Base-by-base conservation (phyloP, 805 yeast genomes). In the Lachancea meyersii region DNA sequence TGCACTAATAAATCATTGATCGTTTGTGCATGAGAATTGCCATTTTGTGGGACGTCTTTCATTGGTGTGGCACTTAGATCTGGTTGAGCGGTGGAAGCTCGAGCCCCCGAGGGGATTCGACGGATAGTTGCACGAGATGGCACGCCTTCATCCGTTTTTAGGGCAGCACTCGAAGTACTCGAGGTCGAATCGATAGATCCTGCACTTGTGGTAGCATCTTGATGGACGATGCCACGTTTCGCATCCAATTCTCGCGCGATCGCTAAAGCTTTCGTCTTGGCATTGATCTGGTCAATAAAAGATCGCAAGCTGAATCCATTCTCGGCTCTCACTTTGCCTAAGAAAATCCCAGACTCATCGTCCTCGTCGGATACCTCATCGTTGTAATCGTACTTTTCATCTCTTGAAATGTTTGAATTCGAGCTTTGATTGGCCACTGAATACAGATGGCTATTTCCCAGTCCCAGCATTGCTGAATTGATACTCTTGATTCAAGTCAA, bases 1-100 rank as follows among this genome's bases (percentile, higher is more conserved):
- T 52, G 56, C 11, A 52, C 53, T 31, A 48, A 43, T n/a, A 52
- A 48, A 18, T 50, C 52, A 16, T 42, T 45, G 16, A 50, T 47
- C 16, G 47, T 41, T 19, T 48, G 49, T 7, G 43, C 48, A 17
- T 39, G 41, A 7, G 48, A 21, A 19, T 41, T 33, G n/a, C 27
- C 27, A 13, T 44, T 37, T 17, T 18, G 44, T 8, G 45, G 35
- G 13, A 31, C 49, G 3, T 41, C 27, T 31, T 49, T 50, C 33
- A 49, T 47, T 6, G 54, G 54, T n/a, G 53, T 51, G 11, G 48
- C 47, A 22, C 47, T 43, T 8, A 51, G 24, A 31, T 44, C 45
- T 14, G 48, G 53, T n/a, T 47, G 53, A 8, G 39, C 45, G 8
- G 51, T 41, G 13, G 52, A 43, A 8, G 53, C 48, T 19, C 48